A percentile compares a stretch with the other conserved stretches of the same genome.
Conservation (phyloP, 1,139 yeast genomes). For the Meyerozyma athensensis region DNA sequence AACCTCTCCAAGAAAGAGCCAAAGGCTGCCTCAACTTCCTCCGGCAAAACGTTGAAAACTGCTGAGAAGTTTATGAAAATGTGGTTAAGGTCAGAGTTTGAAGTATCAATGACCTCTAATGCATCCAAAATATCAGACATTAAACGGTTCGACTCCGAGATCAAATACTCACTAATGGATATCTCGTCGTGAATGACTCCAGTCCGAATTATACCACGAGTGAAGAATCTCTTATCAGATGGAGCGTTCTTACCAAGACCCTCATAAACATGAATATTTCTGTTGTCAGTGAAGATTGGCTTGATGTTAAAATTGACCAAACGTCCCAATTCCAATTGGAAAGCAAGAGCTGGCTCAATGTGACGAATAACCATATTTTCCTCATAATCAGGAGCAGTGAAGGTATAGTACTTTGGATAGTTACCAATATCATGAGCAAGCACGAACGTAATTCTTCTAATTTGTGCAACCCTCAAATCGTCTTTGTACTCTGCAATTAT, state of each 20-base stretch:
- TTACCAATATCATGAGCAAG: slow-evolving; percentile 78
- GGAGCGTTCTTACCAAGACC: slow-evolving; percentile 93
- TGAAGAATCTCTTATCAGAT: slow-evolving; percentile 90
- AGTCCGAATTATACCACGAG: slow-evolving; percentile 95
- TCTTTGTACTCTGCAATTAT: slow-evolving; percentile 65
- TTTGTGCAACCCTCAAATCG: slow-evolving; percentile 62
- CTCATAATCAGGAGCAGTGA: slow-evolving; percentile 76
- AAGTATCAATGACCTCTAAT: slow-evolving; percentile 87
- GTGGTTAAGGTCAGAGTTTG: slow-evolving; percentile 93
- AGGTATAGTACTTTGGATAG: slow-evolving; percentile 94
- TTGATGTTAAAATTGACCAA: slow-evolving; percentile 90
- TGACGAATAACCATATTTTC: slow-evolving; percentile 94
- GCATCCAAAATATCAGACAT: slow-evolving; percentile 96
- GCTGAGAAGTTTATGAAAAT: slow-evolving; percentile 95
- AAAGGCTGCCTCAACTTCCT: slow-evolving; percentile 95
- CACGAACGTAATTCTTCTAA: slow-evolving; percentile 91
- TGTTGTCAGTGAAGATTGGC: slow-evolving; percentile 93
- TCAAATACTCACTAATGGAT: slow-evolving; percentile 86
- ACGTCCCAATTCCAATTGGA: slow-evolving; percentile 92
- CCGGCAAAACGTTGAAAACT: slow-evolving; percentile 87
- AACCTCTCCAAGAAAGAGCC: slow-evolving; percentile 97
- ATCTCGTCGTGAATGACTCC: slow-evolving; percentile 92
- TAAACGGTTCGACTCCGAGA: slow-evolving; percentile 92
- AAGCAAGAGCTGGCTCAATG: slow-evolving; percentile 96
- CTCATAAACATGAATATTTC: slow-evolving; percentile 95